phyloP scores from a whole-genome alignment of 2,329 filamentous ascomycete species.

The Fusarium mundagurra region DNA sequence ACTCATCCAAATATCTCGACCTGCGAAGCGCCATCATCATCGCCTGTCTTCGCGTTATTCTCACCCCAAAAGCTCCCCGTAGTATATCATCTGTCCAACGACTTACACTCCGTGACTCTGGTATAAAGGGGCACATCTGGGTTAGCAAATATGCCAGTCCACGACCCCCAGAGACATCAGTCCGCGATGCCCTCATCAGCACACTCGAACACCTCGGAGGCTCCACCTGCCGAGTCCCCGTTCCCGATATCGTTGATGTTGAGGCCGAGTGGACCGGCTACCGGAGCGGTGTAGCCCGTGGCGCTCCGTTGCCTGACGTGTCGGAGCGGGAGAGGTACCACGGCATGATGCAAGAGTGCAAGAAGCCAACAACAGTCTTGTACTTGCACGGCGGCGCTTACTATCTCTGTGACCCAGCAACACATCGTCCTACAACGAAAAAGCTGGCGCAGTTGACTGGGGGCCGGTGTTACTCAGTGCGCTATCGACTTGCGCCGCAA shows the following conservation, averaged over 20 bases:
- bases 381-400: slow-evolving; percentile 84
- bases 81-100: slow-evolving; percentile 72
- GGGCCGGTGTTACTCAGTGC: slow-evolving; percentile 75
- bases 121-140: slow-evolving; percentile 84
- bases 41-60: slow-evolving; percentile 73
- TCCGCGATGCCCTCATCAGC: slow-evolving; percentile 66
- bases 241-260: slow-evolving; percentile 65
- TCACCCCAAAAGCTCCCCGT: slow-evolving; percentile 56
- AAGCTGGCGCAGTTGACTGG: slow-evolving; percentile 72
- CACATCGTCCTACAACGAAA: slow-evolving; percentile 68
- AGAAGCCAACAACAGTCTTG: slow-evolving; percentile 70
- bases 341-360: slow-evolving; percentile 73
- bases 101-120: slow-evolving; percentile 68
- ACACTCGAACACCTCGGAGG: slow-evolving; percentile 56
- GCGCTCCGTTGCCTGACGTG: slow-evolving; percentile 63
- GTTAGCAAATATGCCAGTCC: slow-evolving; percentile 75
- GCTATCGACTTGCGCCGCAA: slow-evolving; percentile 80
- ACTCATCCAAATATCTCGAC: slow-evolving; percentile 80
- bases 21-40: slow-evolving; percentile 78
- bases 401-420: slow-evolving; percentile 75
- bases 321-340: slow-evolving; percentile 72
- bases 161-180: slow-evolving; percentile 63
- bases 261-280: slow-evolving; percentile 83
- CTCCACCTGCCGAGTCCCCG: slow-evolving; percentile 22
- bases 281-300: slow-evolving; percentile 61